Conservation (phyloP, 768 basidiomycete genomes). For the Lactifluus volemus region DNA sequence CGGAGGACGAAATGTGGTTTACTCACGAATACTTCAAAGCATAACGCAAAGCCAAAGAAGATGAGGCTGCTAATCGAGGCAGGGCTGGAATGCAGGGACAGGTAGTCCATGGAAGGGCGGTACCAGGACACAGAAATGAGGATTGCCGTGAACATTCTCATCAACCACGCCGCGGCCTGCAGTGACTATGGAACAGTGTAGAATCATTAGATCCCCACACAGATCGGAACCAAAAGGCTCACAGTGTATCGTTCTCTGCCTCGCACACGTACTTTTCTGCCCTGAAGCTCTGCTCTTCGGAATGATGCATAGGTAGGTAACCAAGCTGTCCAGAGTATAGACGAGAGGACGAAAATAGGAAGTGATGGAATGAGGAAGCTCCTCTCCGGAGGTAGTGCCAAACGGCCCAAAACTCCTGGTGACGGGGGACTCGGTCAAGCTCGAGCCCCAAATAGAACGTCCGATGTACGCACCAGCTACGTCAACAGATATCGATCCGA, state of each 20-base stretch:
- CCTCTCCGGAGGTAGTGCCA: neutral
- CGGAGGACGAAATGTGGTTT: neutral
- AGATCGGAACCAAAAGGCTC: constrained; percentile 21
- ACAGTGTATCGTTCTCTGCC: constrained; percentile 62
- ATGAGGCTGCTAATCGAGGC: constrained; percentile 30
- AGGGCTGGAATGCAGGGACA: constrained; percentile 31
- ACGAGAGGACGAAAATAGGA: constrained; percentile 44
- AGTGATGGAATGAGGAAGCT: constrained; percentile 25
- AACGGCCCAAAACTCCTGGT: constrained; percentile 8
- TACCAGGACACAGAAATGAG: constrained; percentile 37
- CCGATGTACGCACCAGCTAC: constrained; percentile 34
- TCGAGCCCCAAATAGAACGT: neutral
- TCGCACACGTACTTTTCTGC: constrained; percentile 57
- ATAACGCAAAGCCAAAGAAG: constrained; percentile 40
- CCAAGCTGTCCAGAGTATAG: constrained; percentile 78
- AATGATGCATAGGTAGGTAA: constrained; percentile 69
- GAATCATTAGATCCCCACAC: neutral
- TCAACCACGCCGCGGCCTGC: constrained; percentile 53
- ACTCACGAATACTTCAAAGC: constrained; percentile 52
- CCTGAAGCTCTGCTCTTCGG: constrained; percentile 55
- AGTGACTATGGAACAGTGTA: constrained; percentile 35
- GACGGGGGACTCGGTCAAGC: neutral
- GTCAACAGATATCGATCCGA: constrained; percentile 35
- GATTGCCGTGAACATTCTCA: constrained; percentile 42
- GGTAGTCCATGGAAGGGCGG: constrained; percentile 32